Evolutionary conservation across 1,284 basidiomycete genomes (phyloP).

Genomic region (Sanghuangporus weigelae): DNA sequence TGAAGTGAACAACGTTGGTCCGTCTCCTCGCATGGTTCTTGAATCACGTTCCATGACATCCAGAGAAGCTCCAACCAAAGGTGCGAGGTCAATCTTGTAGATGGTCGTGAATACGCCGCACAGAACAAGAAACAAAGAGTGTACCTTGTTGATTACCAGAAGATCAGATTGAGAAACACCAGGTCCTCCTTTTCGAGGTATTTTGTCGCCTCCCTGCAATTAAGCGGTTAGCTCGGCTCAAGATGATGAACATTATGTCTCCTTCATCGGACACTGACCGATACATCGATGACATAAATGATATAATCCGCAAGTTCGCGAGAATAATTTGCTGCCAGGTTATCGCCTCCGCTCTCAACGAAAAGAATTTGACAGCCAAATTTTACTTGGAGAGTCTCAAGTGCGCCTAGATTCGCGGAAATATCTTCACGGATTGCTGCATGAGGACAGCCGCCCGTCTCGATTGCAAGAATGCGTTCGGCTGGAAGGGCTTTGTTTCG

Average conservation of each 20-base stretch:
- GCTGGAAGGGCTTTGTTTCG: slow-evolving; percentile 84
- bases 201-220: slow-evolving; percentile 88
- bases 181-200: slow-evolving; percentile 95
- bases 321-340: slow-evolving; percentile 93
- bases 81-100: slow-evolving; percentile 84
- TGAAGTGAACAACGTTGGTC: slow-evolving; percentile 90
- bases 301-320: slow-evolving; percentile 97
- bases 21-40: slow-evolving; percentile 88
- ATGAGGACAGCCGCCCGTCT: slow-evolving; percentile 95
- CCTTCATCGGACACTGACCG: slow-evolving; percentile 38
- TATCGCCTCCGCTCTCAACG: slow-evolving; percentile 95
- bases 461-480: slow-evolving; percentile 90
- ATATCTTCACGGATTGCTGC: slow-evolving; percentile 97
- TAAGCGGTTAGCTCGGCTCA: not conserved
- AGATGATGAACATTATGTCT: slow-evolving; percentile 10
- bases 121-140: slow-evolving; percentile 2
- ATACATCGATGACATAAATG: slow-evolving; percentile 87
- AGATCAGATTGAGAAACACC: slow-evolving; percentile 96
- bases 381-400: slow-evolving; percentile 94
- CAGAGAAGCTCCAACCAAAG: slow-evolving; percentile 89
- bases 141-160: slow-evolving; percentile 90
- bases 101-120: not conserved
- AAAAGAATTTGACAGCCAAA: slow-evolving; percentile 81
- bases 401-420: slow-evolving; percentile 91
- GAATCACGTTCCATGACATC: slow-evolving; percentile 95